Conservation (phyloP, 2,329 filamentous ascomycete genomes). For the Tolypocladium sp. region DNA sequence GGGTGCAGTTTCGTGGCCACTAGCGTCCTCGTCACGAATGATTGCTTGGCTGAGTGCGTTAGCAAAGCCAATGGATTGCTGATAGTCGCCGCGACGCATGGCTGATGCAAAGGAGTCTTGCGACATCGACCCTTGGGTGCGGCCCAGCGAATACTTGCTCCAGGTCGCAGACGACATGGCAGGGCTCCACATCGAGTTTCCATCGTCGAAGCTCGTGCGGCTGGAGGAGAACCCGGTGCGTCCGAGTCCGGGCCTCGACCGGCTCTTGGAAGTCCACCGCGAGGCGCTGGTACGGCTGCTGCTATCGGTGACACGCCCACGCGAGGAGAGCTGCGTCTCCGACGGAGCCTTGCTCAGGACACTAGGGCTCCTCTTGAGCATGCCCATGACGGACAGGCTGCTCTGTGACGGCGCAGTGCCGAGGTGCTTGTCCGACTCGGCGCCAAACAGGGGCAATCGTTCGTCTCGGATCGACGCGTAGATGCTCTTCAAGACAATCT, state of each 20-base stretch:
- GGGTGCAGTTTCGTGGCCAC: conserved; percentile 35
- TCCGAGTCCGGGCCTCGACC: conserved; percentile 66
- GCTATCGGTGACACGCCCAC: conserved; percentile 61
- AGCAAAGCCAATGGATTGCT: conserved; percentile 94
- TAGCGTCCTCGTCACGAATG: conserved; percentile 73
- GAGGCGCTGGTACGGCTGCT: conserved; percentile 41
- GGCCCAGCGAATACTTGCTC: conserved; percentile 88
- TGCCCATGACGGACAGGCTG: conserved; percentile 63
- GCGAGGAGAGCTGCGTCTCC: conserved; percentile 59
- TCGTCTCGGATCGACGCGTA: conserved; percentile 84
- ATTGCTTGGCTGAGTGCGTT: conserved; percentile 95
- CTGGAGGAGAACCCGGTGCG: conserved; percentile 80
- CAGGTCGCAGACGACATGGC: conserved; percentile 79
- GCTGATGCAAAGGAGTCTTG: conserved; percentile 81
- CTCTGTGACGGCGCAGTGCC: conserved; percentile 37
- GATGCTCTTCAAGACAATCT: conserved; percentile 84
- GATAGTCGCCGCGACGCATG: conserved; percentile 71
- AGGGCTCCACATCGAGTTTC: conserved; percentile 84
- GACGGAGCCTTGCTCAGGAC: conserved; percentile 90
- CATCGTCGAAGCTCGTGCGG: conserved; percentile 88
- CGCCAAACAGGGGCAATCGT: conserved; percentile 77
- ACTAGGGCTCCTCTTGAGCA: conserved; percentile 80
- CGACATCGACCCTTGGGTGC: conserved; percentile 84
- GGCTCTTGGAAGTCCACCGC: conserved; percentile 77
- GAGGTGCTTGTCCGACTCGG: conserved; percentile 37